phyloP scores from a whole-genome alignment of 2,329 filamentous ascomycete species.

The Curvularia hawaiiensis region DNA sequence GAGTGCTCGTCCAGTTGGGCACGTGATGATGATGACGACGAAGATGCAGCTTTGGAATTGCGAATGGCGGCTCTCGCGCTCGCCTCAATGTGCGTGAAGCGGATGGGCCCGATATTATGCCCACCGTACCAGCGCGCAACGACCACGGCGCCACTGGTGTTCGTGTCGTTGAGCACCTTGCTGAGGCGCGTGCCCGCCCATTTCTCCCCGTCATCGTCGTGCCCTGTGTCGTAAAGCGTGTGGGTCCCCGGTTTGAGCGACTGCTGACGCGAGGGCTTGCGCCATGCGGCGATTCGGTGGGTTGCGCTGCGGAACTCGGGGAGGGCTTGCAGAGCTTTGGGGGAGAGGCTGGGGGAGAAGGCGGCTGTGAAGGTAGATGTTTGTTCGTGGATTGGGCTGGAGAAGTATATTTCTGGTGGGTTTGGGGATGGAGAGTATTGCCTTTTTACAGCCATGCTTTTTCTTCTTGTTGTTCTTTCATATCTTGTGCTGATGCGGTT shows the following conservation, averaged over 20 bases:
- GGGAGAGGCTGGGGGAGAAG: slow-evolving; percentile 54
- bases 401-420: slow-evolving; percentile 49
- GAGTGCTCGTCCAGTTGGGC: slow-evolving; percentile 34
- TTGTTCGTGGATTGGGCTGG: slow-evolving; percentile 55
- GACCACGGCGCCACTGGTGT: slow-evolving; percentile 54
- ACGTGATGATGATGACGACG: background rate
- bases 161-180: slow-evolving; percentile 52
- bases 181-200: slow-evolving; percentile 56
- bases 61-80: slow-evolving; percentile 55
- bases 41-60: slow-evolving; percentile 19
- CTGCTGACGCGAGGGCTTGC: slow-evolving; percentile 54
- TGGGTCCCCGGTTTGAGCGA: slow-evolving; percentile 47
- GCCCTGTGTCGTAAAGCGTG: slow-evolving; percentile 50
- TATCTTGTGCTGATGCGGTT: background rate
- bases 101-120: slow-evolving; percentile 57
- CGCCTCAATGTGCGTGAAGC: slow-evolving; percentile 60
- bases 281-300: slow-evolving; percentile 59
- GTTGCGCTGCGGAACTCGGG: slow-evolving; percentile 53
- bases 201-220: slow-evolving; percentile 61
- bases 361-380: slow-evolving; percentile 58
- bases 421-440: slow-evolving; percentile 26
- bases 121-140: slow-evolving; percentile 63
- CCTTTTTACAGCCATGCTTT: slow-evolving; percentile 42
- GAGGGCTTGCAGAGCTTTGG: slow-evolving; percentile 50
- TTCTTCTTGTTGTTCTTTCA: background rate